phyloP scores from a whole-genome alignment of 805 yeast genomes.

The Blastobotrys peoriensis region DNA sequence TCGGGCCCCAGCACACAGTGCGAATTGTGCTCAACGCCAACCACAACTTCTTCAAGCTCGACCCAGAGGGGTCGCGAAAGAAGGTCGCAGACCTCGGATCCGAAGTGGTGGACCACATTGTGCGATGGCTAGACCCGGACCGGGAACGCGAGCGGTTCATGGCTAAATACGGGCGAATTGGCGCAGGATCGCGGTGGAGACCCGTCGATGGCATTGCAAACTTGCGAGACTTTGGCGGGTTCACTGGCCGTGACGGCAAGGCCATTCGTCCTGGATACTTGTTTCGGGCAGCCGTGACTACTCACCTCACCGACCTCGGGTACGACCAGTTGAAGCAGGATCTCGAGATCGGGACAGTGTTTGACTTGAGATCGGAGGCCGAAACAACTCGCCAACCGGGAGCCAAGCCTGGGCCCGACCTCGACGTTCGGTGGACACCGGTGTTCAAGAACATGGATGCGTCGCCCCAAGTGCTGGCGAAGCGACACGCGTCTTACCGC shows the following conservation, averaged over 20 bases:
- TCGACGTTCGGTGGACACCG: constrained; percentile 49
- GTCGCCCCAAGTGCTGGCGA: constrained; percentile 60
- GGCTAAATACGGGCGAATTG: constrained; percentile 32
- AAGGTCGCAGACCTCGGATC: constrained; percentile 50
- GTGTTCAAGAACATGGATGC: constrained; percentile 48
- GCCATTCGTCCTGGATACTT: constrained; percentile 44
- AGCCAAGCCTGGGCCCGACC: constrained; percentile 38
- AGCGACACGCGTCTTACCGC: constrained; percentile 43
- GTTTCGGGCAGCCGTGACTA: constrained; percentile 60
- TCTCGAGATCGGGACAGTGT: constrained; percentile 48
- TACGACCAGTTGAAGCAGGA: constrained; percentile 27
- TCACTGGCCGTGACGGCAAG: constrained; percentile 35
- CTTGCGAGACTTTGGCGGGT: constrained; percentile 80
- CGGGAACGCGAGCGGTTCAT: constrained; percentile 52
- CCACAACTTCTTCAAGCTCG: constrained; percentile 68
- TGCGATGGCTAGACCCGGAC: constrained; percentile 40
- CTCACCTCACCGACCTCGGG: constrained; percentile 49
- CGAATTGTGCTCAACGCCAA: constrained; percentile 62
- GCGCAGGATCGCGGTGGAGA: constrained; percentile 51
- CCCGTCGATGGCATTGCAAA: constrained; percentile 61
- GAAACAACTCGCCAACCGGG: constrained; percentile 43
- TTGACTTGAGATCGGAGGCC: constrained; percentile 60
- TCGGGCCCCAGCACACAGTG: constrained; percentile 45
- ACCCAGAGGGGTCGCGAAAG: constrained; percentile 31
- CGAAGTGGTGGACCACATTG: constrained; percentile 44